Percentiles rank a stretch among this genome's conserved stretches.
phyloP scores from a whole-genome alignment of 345 rosid species.

The Lepidium aucheri region DNA sequence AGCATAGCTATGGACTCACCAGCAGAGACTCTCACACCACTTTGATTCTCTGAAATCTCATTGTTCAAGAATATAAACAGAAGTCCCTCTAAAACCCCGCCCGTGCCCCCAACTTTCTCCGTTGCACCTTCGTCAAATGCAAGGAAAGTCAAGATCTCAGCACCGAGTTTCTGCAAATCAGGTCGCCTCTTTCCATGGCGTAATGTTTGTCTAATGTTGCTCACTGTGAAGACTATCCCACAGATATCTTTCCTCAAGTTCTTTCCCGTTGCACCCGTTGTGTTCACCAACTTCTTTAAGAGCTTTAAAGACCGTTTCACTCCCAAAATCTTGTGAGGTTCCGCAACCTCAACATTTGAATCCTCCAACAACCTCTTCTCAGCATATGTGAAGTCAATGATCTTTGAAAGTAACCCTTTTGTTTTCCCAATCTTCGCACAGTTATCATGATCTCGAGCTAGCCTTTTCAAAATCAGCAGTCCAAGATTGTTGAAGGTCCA shows the following conservation, averaged over 20 bases:
- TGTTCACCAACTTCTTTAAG: conserved; percentile 69
- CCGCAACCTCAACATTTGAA: conserved; percentile 22
- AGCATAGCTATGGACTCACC: conserved; percentile 91
- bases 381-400: conserved; percentile 70
- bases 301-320: conserved; percentile 72
- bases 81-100: conserved; percentile 71
- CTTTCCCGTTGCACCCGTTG: conserved; percentile 64
- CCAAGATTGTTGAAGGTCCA: conserved; percentile 83
- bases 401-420: conserved; percentile 82
- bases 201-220: conserved; percentile 70
- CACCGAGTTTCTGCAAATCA: conserved; percentile 51
- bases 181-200: conserved; percentile 53
- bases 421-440: conserved; percentile 84
- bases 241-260: conserved; percentile 63
- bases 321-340: conserved; percentile 44
- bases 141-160: conserved; percentile 62
- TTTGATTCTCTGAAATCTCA: conserved; percentile 26
- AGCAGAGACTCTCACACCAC: conserved; percentile 49
- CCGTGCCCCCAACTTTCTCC: conserved; percentile 81
- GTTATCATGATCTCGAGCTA: conserved; percentile 77
- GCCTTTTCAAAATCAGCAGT: conserved; percentile 61
- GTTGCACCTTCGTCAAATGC: conserved; percentile 71
- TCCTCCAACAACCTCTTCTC: conserved; percentile 38
- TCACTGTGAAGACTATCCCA: conserved; percentile 70
- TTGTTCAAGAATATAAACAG: conserved; percentile 57